phyloP scores from a whole-genome alignment of 108 stramenopile species.

The Cyclotella baltica region DNA sequence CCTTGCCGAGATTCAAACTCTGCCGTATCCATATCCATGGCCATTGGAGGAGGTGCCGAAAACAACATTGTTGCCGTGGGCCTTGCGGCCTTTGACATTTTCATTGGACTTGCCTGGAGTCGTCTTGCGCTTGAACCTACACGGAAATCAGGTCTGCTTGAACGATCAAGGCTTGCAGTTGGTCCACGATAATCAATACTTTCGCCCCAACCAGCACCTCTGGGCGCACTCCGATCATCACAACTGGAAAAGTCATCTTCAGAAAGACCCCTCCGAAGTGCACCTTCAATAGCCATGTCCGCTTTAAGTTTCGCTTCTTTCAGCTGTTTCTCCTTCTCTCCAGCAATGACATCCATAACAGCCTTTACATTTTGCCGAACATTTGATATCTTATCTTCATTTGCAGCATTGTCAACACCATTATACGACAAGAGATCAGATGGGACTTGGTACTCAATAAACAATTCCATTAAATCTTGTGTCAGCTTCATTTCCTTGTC shows the following conservation, averaged over 20 bases:
- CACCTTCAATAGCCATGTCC: conserved; percentile 52
- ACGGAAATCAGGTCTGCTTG: not conserved
- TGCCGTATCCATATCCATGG: not conserved
- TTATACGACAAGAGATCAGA: conserved; percentile 84
- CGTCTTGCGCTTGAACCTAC: not conserved
- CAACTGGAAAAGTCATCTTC: conserved; percentile 3
- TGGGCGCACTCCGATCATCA: too few species aligned
- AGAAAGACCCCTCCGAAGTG: conserved; percentile 23
- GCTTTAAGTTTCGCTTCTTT: conserved; percentile 58
- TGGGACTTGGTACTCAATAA: conserved; percentile 88
- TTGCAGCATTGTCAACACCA: conserved; percentile 51
- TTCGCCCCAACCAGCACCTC: not conserved
- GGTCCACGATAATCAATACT: too few species aligned
- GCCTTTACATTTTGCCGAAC: conserved; percentile 73
- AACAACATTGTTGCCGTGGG: not conserved
- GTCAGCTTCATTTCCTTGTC: conserved; percentile 90
- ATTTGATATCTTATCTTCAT: conserved; percentile 61
- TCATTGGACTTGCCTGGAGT: too few species aligned
- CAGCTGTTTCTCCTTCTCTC: conserved; percentile 61
- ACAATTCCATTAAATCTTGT: conserved; percentile 83
- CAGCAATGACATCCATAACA: conserved; percentile 72
- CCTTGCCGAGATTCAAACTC: not conserved
- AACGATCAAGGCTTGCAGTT: too few species aligned
- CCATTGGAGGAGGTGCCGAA: not conserved
- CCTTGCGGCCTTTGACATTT: not conserved